Conservation (phyloP, 345 rosid species). For the thale cress (Arabidopsis thaliana) region TAIR10.1 NC_003070.9:8548501-8549000, state of each 20-base stretch:
- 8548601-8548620: background rate
- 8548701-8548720: background rate
- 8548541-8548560: constrained; percentile 19
- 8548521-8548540: constrained; percentile 18
- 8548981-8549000: background rate
- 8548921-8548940: background rate
- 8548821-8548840: background rate
- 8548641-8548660: background rate
- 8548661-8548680: background rate
- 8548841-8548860: background rate
- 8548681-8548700: constrained; percentile 2
- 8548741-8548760: background rate
- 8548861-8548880: background rate
- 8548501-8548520: constrained; percentile 25
- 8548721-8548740: background rate
- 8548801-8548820: constrained; percentile 25
- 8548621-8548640: too few relatives aligned
- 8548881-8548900: background rate
- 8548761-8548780: background rate
- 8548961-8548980: background rate
- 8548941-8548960: background rate
- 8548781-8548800: background rate
- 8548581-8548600: background rate
- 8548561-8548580: constrained; percentile 25
- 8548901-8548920: background rate